These are phyloP conservation scores for Candolleomyces efflorescens DNA, from an alignment of 768 basidiomycete species.

Conservation along the genomic window DNA sequence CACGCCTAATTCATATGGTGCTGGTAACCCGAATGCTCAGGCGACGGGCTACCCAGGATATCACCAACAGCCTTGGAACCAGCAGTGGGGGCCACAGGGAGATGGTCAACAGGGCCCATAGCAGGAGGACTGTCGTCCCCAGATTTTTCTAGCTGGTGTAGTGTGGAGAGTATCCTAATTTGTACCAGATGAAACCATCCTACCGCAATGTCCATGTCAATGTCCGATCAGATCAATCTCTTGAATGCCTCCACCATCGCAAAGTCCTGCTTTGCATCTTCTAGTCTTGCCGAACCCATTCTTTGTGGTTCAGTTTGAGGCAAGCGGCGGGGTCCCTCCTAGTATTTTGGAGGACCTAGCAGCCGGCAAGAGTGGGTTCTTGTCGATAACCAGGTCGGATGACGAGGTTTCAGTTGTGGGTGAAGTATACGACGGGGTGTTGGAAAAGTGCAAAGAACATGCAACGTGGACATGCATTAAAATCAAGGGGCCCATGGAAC, in stretches of 20 bases:
- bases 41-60: constrained; percentile 1
- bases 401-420: constrained; percentile 64
- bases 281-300: constrained; percentile 39
- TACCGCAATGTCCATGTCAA: background rate
- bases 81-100: constrained; percentile 28
- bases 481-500: constrained; percentile 65
- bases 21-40: background rate
- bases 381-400: constrained; percentile 54
- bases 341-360: constrained; percentile 28
- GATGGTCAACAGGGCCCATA: background rate
- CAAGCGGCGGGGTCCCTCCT: constrained; percentile 30
- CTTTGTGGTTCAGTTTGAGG: constrained; percentile 41
- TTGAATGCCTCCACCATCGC: constrained; percentile 40
- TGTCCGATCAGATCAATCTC: background rate
- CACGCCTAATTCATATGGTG: background rate
- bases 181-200: no score
- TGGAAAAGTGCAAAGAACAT: constrained; percentile 29
- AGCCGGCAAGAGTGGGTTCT: constrained; percentile 26
- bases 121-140: background rate
- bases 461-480: constrained; percentile 56
- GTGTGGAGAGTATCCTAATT: background rate
- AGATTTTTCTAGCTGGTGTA: background rate
- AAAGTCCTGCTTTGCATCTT: constrained; percentile 45
- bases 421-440: constrained; percentile 33
- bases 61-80: constrained; percentile 22